Base-by-base conservation (phyloP, 2,329 filamentous ascomycete genomes). In the Leptoxyphium fumago region DNA sequence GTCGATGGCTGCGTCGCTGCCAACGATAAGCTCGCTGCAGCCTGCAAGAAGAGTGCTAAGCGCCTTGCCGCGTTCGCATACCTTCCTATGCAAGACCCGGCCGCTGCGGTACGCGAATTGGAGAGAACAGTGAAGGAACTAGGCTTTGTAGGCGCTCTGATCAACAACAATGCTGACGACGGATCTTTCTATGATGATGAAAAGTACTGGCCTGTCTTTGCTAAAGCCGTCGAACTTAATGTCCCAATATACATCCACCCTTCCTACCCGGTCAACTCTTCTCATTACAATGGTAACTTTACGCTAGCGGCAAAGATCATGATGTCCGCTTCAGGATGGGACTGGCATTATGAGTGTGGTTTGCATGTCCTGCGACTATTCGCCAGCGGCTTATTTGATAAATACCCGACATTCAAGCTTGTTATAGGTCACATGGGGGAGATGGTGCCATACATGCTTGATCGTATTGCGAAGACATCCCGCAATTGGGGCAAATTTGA, bases 181-280 rank as follows among this genome's bases (percentile, higher is more conserved):
- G 76, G 75, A 32, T 63, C 80, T 55, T 81, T 80, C 62, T 82
- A 80, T 61, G 78, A 82, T 53, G 63, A 68, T 8, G 66, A 71
- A 0, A 69, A 73, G 47, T 82, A 72, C 67, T 74, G 78, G 50
- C 57, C 70, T 17, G 80, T 82, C 66, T 81, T 77, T 77, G 54
- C 65, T 10, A 71, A 69, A 0, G 67, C 71, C 8, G 67, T 66
- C 1, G 72, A 78, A 38, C 69, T 82, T 0, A 73, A 80, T 45
- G 76, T 80, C 0, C 77, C 77, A 0, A 67, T 82, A 41, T 82
- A 81, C 52, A 64, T 82, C 1, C 78, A 82, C 56, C 78, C 77
- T 0, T 65, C 72, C 40, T 54, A 55, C 39, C 55, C 55, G 2
- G 55, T 52, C 3, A 75, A 74, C 6, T 66, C 64, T 14, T 67